A percentile compares a stretch with the other conserved stretches of the same genome.
phyloP scores from a whole-genome alignment of 768 basidiomycete species.

The Agaricus subrufescens region DNA sequence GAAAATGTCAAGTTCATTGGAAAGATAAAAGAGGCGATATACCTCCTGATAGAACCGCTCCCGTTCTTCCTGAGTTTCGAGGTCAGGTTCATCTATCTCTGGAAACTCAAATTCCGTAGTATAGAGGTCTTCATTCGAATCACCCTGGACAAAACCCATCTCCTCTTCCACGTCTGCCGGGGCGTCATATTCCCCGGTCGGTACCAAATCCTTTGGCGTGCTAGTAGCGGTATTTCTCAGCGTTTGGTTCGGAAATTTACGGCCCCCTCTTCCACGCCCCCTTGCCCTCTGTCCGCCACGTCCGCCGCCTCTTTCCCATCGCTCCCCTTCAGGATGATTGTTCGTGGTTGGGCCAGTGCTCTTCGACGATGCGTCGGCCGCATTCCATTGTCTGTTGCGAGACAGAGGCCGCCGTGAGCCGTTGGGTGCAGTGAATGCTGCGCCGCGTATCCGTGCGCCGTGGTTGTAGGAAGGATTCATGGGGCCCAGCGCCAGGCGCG shows the following conservation, averaged over 20 bases:
- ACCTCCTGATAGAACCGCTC: slow-evolving; percentile 75
- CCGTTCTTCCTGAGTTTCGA: slow-evolving; percentile 58
- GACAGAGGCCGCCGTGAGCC: slow-evolving; percentile 29
- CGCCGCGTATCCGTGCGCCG: slow-evolving; percentile 15
- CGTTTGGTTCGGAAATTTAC: slow-evolving; percentile 37
- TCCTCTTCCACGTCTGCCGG: slow-evolving; percentile 28
- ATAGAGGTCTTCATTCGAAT: slow-evolving; percentile 12
- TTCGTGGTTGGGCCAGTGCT: slow-evolving; percentile 27
- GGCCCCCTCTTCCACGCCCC: slow-evolving; percentile 28
- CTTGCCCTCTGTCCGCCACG: slow-evolving; percentile 43
- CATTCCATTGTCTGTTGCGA: slow-evolving; percentile 62
- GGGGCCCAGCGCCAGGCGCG: neutral
- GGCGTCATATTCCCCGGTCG: slow-evolving; percentile 27
- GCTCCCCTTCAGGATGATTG: slow-evolving; percentile 40
- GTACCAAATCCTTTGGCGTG: slow-evolving; percentile 21
- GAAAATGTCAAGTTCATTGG: slow-evolving; percentile 15
- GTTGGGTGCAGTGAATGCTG: neutral
- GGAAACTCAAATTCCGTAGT: slow-evolving; percentile 12
- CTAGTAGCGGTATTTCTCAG: slow-evolving; percentile 27
- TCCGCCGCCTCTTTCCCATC: slow-evolving; percentile 61
- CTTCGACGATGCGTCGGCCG: slow-evolving; percentile 34
- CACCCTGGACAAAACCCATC: slow-evolving; percentile 22
- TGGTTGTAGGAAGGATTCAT: slow-evolving; percentile 13
- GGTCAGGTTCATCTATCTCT: slow-evolving; percentile 43
- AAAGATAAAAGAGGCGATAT: slow-evolving; percentile 14